Conservation (phyloP, 306 rosid genomes). For the Vachellia pachyceras region DNA sequence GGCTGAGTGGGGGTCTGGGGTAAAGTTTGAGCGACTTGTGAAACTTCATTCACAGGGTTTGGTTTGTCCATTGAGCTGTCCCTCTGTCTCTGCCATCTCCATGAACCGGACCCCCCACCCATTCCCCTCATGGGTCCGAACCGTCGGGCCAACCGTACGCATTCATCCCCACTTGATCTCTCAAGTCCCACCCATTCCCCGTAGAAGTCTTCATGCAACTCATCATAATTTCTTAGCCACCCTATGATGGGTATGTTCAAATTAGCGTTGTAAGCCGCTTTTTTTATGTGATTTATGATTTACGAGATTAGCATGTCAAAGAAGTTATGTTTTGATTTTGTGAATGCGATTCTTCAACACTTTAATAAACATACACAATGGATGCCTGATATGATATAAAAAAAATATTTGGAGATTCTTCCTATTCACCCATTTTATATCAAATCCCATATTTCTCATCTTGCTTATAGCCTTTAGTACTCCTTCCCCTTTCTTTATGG, state of each 20-base stretch:
- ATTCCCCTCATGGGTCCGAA: neutral
- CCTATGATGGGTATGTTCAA: neutral
- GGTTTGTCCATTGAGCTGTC: conserved; percentile 1
- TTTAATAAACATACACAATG: too few species aligned
- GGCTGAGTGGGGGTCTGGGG: neutral
- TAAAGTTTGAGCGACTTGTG: neutral
- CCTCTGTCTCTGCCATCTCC: neutral
- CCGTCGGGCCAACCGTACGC: neutral
- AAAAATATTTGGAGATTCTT: too few species aligned
- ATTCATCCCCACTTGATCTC: neutral
- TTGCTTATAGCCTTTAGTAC: too few species aligned
- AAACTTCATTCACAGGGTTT: neutral
- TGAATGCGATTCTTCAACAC: too few species aligned
- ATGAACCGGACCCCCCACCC: neutral
- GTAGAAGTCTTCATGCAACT: neutral
- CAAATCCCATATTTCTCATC: too few species aligned
- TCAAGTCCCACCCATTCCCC: neutral
- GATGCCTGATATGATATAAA: too few species aligned
- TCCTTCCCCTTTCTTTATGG: too few species aligned
- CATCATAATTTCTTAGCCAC: neutral
- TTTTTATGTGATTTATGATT: too few species aligned
- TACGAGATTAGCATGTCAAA: too few species aligned
- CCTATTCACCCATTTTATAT: too few species aligned
- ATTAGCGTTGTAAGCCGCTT: too few species aligned
- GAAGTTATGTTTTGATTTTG: too few species aligned